phyloP scores from a whole-genome alignment of 2,329 filamentous ascomycete genomes.

The Onygena corvina region DNA sequence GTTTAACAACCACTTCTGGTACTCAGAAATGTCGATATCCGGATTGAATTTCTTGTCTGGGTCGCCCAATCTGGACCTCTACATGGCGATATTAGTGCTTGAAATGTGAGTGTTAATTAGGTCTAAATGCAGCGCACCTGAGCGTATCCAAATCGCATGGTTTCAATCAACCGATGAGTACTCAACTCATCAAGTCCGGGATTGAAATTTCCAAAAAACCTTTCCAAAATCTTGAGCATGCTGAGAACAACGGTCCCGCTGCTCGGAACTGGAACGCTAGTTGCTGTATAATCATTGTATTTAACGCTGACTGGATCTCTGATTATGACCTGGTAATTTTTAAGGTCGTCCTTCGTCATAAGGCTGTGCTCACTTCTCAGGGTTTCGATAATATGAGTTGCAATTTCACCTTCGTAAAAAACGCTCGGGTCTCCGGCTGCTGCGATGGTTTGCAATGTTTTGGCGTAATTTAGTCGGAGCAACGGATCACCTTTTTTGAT shows the following conservation, averaged over 20 bases:
- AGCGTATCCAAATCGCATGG: constrained; percentile 79
- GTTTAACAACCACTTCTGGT: constrained; percentile 1
- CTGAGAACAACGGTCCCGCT: constrained; percentile 64
- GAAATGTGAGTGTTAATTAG: neutral
- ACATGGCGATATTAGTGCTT: constrained; percentile 12
- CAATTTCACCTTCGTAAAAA: constrained; percentile 62
- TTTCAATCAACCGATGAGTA: constrained; percentile 72
- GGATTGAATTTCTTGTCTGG: constrained; percentile 55
- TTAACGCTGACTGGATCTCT: constrained; percentile 33
- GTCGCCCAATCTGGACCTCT: constrained; percentile 68
- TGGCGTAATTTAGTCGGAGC: constrained; percentile 64
- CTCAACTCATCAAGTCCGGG: constrained; percentile 51
- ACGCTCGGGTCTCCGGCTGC: constrained; percentile 52
- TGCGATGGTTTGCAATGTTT: constrained; percentile 66
- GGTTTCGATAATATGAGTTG: constrained; percentile 56
- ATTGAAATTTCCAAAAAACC: constrained; percentile 55
- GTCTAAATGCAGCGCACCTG: constrained; percentile 23
- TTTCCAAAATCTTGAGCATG: constrained; percentile 70
- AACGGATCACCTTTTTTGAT: constrained; percentile 63
- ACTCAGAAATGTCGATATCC: neutral
- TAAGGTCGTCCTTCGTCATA: constrained; percentile 69
- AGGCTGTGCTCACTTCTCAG: constrained; percentile 51
- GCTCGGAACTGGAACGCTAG: constrained; percentile 56
- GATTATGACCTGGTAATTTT: constrained; percentile 55
- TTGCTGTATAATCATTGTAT: constrained; percentile 60